These are phyloP conservation scores for Xylaria polymorpha DNA, from an alignment of 2,329 filamentous ascomycete species.

Conservation along the genomic window DNA sequence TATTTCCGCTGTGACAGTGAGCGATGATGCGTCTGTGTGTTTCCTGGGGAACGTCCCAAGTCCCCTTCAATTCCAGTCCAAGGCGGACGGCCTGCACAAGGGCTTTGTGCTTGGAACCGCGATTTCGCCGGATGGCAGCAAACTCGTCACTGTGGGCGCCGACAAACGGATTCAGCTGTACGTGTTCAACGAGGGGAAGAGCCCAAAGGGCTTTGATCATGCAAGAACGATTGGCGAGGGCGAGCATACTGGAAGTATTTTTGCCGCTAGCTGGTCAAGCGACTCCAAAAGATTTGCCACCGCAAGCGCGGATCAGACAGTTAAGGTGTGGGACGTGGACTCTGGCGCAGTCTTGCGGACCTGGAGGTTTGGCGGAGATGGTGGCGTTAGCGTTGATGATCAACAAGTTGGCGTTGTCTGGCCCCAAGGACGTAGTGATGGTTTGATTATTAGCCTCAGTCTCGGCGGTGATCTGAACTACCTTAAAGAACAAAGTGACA, in stretches of 20 bases:
- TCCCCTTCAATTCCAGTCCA: conserved; percentile 96
- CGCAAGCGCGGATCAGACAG: conserved; percentile 91
- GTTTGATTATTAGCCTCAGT: conserved; percentile 89
- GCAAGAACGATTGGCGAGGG: conserved; percentile 81
- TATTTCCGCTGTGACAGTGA: conserved; percentile 89
- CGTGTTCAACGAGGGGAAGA: conserved; percentile 67
- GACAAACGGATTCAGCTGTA: conserved; percentile 94
- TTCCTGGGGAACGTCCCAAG: conserved; percentile 83
- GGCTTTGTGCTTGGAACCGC: conserved; percentile 89
- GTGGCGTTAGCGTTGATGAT: conserved; percentile 75
- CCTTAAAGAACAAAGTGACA: conserved; percentile 75
- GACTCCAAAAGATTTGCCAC: conserved; percentile 91
- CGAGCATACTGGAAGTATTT: conserved; percentile 93
- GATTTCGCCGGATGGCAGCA: conserved; percentile 88
- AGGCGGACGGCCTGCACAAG: conserved; percentile 80
- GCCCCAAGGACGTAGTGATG: conserved; percentile 83
- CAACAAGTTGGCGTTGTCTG: conserved; percentile 97
- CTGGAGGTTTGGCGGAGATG: conserved; percentile 86
- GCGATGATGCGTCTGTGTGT: conserved; percentile 88
- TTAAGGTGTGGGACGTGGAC: conserved; percentile 93
- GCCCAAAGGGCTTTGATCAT: conserved; percentile 82
- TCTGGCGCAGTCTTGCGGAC: conserved; percentile 79
- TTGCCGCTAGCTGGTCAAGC: conserved; percentile 88
- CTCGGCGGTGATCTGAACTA: conserved; percentile 92
- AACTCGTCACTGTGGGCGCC: conserved; percentile 88